A percentile compares a stretch with the other conserved stretches of the same genome.
Conservation (phyloP, 306 rosid species). For the Castanea sativa region DNA sequence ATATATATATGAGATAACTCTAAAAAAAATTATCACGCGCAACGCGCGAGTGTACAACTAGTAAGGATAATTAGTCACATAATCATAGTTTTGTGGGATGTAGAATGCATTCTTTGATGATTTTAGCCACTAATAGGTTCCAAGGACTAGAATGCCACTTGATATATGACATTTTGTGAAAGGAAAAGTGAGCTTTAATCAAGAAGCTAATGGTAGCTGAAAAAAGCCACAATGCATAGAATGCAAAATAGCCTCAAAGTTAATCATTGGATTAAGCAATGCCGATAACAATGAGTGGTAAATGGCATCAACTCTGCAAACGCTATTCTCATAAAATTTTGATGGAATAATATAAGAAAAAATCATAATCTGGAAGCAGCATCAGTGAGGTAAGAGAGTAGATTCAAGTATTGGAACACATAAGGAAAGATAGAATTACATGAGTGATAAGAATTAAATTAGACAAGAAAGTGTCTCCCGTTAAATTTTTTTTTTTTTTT, state of each 20-base stretch:
- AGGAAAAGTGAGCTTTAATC: neutral
- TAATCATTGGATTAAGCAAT: neutral
- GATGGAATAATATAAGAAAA: neutral
- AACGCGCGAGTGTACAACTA: too few species aligned
- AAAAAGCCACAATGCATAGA: neutral
- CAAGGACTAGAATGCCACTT: neutral
- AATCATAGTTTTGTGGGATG: neutral
- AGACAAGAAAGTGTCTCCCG: neutral
- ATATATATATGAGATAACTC: too few species aligned
- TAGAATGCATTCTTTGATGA: neutral
- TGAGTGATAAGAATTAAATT: neutral
- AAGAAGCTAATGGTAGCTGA: neutral
- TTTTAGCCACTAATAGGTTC: neutral
- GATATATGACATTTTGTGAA: neutral
- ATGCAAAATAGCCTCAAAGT: neutral
- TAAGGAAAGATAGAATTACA: neutral
- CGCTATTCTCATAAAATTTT: neutral
- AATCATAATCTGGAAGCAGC: neutral
- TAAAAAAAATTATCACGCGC: too few species aligned
- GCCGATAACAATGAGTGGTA: neutral
- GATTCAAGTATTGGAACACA: neutral
- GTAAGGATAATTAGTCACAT: neutral
- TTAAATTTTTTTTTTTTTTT: neutral
- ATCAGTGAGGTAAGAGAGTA: neutral
- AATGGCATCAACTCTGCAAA: neutral